Evolutionary conservation across 257 asterid species (phyloP).

Genomic region (Eucommia ulmoides): DNA sequence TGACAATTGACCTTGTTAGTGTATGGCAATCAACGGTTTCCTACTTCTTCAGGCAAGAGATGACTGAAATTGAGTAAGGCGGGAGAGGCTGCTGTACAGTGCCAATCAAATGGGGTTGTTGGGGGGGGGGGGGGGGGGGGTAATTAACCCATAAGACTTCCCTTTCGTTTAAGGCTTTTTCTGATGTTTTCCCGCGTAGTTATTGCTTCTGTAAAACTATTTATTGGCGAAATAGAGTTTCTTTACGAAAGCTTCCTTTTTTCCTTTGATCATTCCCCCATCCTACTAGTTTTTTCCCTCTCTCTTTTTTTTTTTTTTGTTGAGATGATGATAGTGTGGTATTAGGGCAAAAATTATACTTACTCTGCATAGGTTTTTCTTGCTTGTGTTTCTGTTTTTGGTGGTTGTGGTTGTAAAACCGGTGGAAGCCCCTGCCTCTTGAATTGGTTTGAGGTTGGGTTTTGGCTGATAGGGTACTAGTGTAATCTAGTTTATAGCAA

Average conservation of each 20-base stretch:
- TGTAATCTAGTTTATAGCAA: not conserved
- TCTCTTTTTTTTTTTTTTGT: not conserved
- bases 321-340: no score
- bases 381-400: not conserved
- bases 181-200: slow-evolving; percentile 19
- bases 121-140: no score
- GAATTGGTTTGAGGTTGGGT: not conserved
- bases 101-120: slow-evolving; percentile 31
- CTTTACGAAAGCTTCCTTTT: not conserved
- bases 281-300: not conserved
- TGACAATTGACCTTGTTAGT: no score
- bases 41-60: no score
- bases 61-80: no score
- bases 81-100: slow-evolving; percentile 77
- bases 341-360: no score
- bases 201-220: slow-evolving; percentile 12
- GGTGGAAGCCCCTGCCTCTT: no score
- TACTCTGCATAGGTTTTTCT: no score
- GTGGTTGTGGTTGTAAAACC: not conserved
- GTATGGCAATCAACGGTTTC: no score
- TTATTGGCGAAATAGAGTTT: slow-evolving; percentile 9
- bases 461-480: not conserved
- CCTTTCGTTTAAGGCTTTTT: slow-evolving; percentile 16
- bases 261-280: not conserved
- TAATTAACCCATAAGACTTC: no score